These are phyloP conservation scores for Boletus coccyginus DNA, from an alignment of 768 basidiomycete species.

Conservation along the genomic window DNA sequence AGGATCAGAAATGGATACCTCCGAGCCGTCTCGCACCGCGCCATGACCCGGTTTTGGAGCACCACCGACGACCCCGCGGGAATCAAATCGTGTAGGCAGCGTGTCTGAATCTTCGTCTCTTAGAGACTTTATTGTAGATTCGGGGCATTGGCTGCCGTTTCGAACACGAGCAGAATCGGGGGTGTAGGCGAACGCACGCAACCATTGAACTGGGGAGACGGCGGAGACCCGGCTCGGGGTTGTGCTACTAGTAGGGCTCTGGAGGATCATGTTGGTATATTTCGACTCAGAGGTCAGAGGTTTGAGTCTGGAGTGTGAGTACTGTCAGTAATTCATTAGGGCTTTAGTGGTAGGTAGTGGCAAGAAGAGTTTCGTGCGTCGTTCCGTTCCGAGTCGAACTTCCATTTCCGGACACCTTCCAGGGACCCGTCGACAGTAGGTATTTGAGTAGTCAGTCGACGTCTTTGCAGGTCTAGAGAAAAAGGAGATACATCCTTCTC, in stretches of 20 bases:
- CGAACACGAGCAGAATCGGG: constrained; percentile 4
- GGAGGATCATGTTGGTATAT: not conserved
- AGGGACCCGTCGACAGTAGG: too few relatives aligned
- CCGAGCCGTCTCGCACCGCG: not conserved
- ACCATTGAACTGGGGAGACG: constrained; percentile 6
- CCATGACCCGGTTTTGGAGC: not conserved
- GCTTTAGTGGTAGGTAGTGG: not conserved
- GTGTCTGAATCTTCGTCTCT: not conserved
- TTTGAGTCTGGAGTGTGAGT: not conserved
- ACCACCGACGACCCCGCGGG: not conserved
- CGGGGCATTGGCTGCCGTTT: not conserved
- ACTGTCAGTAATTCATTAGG: not conserved
- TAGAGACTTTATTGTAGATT: not conserved
- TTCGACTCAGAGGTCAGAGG: too few relatives aligned
- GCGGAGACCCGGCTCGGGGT: not conserved
- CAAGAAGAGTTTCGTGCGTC: too few relatives aligned
- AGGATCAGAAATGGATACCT: not conserved
- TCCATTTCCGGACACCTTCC: too few relatives aligned
- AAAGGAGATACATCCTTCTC: not conserved
- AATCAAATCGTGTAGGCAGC: constrained; percentile 11
- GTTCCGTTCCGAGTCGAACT: too few relatives aligned
- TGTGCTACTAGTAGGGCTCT: not conserved
- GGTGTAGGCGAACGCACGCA: constrained; percentile 14
- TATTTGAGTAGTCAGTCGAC: not conserved
- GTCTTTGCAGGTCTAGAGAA: not conserved